phyloP scores from a whole-genome alignment of 2,329 filamentous ascomycete species.

The Alternaria tenuissima region DNA sequence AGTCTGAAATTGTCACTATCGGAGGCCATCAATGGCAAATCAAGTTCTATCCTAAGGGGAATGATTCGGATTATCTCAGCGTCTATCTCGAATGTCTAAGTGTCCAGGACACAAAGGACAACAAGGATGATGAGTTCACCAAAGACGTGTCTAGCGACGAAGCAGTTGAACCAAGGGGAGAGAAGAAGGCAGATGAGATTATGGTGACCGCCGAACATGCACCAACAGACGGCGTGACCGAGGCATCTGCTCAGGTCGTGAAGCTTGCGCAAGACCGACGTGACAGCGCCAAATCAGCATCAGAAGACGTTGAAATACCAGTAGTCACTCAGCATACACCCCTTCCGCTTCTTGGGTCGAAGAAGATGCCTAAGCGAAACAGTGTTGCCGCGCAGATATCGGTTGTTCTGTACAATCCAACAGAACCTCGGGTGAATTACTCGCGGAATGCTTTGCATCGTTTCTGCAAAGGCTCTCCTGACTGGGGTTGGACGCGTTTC shows the following conservation, averaged over 20 bases:
- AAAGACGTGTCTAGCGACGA: conserved; percentile 7
- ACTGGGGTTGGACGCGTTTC: conserved; percentile 72
- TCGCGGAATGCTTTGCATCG: conserved; percentile 66
- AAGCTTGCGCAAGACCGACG: not conserved
- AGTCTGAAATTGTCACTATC: conserved; percentile 63
- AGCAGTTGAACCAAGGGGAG: not conserved
- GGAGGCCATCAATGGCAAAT: conserved; percentile 71
- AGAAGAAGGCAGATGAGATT: not conserved
- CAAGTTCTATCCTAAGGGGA: conserved; percentile 70
- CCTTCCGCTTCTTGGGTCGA: conserved; percentile 47
- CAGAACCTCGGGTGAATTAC: conserved; percentile 66
- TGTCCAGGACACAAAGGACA: conserved; percentile 43
- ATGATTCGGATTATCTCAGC: conserved; percentile 65
- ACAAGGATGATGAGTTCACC: conserved; percentile 2
- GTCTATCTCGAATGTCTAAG: conserved; percentile 69
- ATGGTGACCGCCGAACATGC: not conserved
- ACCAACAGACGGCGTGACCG: not conserved
- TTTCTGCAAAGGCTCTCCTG: conserved; percentile 65
- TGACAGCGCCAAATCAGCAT: conserved; percentile 5
- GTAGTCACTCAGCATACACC: conserved; percentile 44
- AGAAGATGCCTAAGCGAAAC: conserved; percentile 50
- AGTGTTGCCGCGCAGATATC: conserved; percentile 67
- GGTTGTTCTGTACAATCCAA: conserved; percentile 69
- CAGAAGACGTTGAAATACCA: conserved; percentile 2
- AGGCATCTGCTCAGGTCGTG: not conserved